phyloP scores from a whole-genome alignment of 2,329 filamentous ascomycete species.

The Hypoxylon sp. region DNA sequence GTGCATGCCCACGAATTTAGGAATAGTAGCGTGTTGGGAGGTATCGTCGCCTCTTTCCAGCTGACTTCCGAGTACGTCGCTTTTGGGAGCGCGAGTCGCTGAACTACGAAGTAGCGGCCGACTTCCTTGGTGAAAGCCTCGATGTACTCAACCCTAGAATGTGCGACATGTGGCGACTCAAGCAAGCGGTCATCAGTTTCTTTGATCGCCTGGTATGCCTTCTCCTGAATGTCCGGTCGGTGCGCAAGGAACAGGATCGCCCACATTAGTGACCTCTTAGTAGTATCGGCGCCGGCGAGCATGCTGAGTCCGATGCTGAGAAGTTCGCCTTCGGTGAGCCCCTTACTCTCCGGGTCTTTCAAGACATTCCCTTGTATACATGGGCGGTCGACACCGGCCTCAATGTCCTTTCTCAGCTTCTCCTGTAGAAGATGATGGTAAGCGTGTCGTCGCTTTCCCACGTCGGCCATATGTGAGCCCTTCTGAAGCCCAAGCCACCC shows the following conservation, averaged over 20 bases:
- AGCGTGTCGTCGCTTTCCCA: constrained; percentile 68
- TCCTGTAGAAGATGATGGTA: constrained; percentile 70
- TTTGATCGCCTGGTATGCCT: constrained; percentile 45
- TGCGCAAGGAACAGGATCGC: constrained; percentile 51
- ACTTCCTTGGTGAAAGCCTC: constrained; percentile 44
- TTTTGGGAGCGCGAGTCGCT: constrained; percentile 42
- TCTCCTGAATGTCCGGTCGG: constrained; percentile 50
- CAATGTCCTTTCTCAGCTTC: constrained; percentile 71
- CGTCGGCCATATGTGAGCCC: constrained; percentile 64
- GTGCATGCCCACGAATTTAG: constrained; percentile 53
- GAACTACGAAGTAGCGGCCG: constrained; percentile 43
- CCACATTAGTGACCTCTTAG: constrained; percentile 50
- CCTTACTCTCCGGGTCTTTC: constrained; percentile 75
- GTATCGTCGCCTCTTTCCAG: constrained; percentile 58
- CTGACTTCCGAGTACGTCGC: constrained; percentile 47
- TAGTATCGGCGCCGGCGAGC: constrained; percentile 56
- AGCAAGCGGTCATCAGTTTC: constrained; percentile 32
- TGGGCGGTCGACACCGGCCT: constrained; percentile 73
- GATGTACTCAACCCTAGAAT: constrained; percentile 41
- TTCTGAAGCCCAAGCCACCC: constrained; percentile 48
- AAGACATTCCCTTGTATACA: constrained; percentile 78
- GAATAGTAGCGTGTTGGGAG: constrained; percentile 65
- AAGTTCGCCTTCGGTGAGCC: constrained; percentile 73
- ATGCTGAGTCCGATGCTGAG: constrained; percentile 78
- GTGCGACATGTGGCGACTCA: constrained; percentile 38